phyloP scores from a whole-genome alignment of 441 rosid species.

The Populus hybrid region DNA sequence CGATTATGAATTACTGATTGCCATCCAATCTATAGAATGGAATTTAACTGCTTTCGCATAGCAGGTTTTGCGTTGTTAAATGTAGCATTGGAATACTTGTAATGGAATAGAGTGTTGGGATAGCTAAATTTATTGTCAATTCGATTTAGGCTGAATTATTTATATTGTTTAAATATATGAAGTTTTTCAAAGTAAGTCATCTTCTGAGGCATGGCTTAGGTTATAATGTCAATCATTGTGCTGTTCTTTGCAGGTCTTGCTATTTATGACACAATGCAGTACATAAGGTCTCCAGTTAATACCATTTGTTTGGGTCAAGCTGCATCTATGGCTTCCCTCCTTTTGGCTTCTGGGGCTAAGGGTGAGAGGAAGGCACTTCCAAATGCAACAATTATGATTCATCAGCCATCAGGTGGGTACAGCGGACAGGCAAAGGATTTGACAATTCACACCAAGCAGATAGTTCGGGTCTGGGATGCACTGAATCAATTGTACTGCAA shows the following conservation, averaged over 20 bases:
- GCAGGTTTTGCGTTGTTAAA: neutral
- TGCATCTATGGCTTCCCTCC: conserved; percentile 97
- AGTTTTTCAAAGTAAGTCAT: neutral
- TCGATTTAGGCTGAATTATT: neutral
- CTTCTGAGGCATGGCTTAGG: neutral
- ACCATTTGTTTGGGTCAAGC: conserved; percentile 98
- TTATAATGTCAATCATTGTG: conserved; percentile 8
- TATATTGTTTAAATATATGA: neutral
- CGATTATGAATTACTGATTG: neutral
- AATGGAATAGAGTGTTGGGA: neutral
- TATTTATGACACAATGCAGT: conserved; percentile 95
- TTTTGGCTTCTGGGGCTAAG: conserved; percentile 82
- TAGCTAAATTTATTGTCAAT: neutral
- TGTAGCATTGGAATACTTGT: neutral
- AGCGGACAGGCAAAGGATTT: conserved; percentile 95
- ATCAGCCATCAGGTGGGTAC: conserved; percentile 98
- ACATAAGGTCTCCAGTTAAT: conserved; percentile 81
- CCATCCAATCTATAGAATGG: neutral
- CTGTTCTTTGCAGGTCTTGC: conserved; percentile 65
- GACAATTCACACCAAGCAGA: conserved; percentile 89
- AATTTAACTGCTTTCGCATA: neutral
- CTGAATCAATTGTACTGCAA: conserved; percentile 66
- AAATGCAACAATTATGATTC: conserved; percentile 89
- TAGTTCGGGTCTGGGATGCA: conserved; percentile 84
- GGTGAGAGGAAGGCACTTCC: conserved; percentile 93